Evolutionary conservation across 257 asterid species (phyloP).

Genomic region (Hygrophila difformis): DNA sequence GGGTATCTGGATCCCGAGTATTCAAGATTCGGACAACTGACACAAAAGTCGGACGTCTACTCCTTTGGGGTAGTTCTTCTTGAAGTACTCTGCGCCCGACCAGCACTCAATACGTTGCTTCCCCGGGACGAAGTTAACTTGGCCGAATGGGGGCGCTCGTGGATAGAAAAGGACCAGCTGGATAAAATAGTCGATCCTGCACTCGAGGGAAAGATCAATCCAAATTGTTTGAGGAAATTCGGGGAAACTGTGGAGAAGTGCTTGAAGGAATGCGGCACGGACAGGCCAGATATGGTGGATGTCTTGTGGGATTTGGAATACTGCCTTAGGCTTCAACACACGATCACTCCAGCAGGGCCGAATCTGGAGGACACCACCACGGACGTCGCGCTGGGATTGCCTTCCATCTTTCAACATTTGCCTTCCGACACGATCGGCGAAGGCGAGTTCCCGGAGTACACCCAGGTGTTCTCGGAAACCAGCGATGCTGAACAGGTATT

Average conservation of each 20-base stretch:
- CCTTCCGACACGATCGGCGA: too few relatives aligned
- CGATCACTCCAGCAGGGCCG: too few relatives aligned
- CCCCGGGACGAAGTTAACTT: conserved; percentile 38
- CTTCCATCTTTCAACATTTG: too few relatives aligned
- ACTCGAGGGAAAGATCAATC: conserved; percentile 35
- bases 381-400: too few relatives aligned
- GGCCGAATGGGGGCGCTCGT: conserved; percentile 48
- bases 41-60: conserved; percentile 54
- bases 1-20: conserved; percentile 65
- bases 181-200: conserved; percentile 39
- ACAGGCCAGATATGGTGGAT: conserved; percentile 49
- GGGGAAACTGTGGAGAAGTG: conserved; percentile 45
- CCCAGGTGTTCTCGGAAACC: too few relatives aligned
- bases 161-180: conserved; percentile 32
- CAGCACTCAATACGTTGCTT: conserved; percentile 24
- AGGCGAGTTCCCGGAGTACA: too few relatives aligned
- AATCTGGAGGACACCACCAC: too few relatives aligned
- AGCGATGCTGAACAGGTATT: too few relatives aligned
- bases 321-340: conserved; percentile 33
- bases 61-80: conserved; percentile 66
- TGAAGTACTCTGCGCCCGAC: conserved; percentile 54
- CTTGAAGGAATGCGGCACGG: conserved; percentile 33
- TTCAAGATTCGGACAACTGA: conserved; percentile 23
- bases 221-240: conserved; percentile 38
- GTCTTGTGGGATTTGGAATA: conserved; percentile 68